A percentile compares a stretch with the other conserved stretches of the same genome.
phyloP scores from a whole-genome alignment of 139 green algal species.

The Chara braunii region DNA sequence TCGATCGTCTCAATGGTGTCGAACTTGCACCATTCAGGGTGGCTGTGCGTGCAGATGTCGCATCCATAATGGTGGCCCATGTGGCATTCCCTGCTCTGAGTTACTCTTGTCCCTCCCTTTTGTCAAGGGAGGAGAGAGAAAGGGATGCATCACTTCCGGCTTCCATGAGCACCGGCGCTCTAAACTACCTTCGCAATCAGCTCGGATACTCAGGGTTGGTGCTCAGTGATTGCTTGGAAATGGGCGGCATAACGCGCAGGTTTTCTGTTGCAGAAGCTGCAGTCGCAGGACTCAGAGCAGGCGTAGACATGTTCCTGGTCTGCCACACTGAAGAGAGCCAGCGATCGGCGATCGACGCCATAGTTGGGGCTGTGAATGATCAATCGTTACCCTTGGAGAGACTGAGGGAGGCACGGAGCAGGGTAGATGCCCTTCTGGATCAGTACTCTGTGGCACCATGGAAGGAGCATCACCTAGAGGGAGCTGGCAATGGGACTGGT shows the following conservation, averaged over 20 bases:
- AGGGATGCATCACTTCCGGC: constrained; percentile 6
- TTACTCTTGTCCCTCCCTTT: not conserved
- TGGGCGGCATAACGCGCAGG: constrained; percentile 46
- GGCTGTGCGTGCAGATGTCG: constrained; percentile 41
- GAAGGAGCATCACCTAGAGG: not conserved
- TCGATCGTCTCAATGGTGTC: constrained; percentile 15
- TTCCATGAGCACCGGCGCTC: constrained; percentile 22
- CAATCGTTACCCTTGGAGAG: constrained; percentile 12
- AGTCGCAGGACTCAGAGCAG: constrained; percentile 31
- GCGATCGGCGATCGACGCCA: constrained; percentile 40
- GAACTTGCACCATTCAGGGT: constrained; percentile 39
- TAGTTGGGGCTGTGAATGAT: constrained; percentile 30
- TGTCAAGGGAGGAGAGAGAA: too few relatives aligned
- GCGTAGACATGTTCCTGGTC: constrained; percentile 45
- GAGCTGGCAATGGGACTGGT: not conserved
- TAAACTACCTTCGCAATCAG: constrained; percentile 32
- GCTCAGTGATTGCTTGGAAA: constrained; percentile 50
- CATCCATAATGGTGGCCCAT: constrained; percentile 48
- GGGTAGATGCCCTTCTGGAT: constrained; percentile 1
- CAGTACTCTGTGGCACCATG: constrained; percentile 11
- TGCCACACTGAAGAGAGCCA: constrained; percentile 45
- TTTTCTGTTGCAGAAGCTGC: constrained; percentile 16
- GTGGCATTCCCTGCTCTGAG: constrained; percentile 39
- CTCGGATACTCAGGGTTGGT: constrained; percentile 45
- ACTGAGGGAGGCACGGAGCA: constrained; percentile 9